Conservation (phyloP, 129 eudicot species). For the Flaveria ramosissima region DNA sequence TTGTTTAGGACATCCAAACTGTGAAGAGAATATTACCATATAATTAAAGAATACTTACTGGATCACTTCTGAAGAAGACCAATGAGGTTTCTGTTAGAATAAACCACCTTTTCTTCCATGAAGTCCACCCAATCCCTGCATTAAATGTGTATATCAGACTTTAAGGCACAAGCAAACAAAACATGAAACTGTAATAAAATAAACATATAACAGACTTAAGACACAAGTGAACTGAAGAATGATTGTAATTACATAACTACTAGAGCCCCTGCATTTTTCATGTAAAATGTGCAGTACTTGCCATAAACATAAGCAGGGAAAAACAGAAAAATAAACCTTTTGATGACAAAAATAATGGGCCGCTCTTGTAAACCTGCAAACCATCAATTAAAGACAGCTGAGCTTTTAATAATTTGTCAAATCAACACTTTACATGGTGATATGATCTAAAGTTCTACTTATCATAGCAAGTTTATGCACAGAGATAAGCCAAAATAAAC, state of each 20-base stretch:
- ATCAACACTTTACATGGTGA: not conserved
- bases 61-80: constrained; percentile 89
- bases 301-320: not conserved
- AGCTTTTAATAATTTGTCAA: not conserved
- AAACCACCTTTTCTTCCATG: constrained; percentile 99
- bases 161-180: not conserved
- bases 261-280: no score
- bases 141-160: constrained; percentile 11
- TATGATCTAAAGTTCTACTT: constrained; percentile 12
- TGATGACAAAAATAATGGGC: constrained; percentile 81
- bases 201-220: not conserved
- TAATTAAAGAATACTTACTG: constrained; percentile 51
- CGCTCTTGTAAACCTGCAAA: constrained; percentile 89
- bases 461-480: not conserved
- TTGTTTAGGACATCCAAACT: not conserved
- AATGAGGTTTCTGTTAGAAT: constrained; percentile 81
- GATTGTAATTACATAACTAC: no score
- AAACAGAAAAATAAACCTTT: constrained; percentile 54
- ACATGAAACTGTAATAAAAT: not conserved
- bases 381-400: constrained; percentile 13
- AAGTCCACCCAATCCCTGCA: constrained; percentile 96
- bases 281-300: not conserved
- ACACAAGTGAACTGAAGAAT: not conserved
- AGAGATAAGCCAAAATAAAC: no score
- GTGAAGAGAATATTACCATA: not conserved